These are phyloP conservation scores for Endoconidiophora polonica DNA, from an alignment of 2,329 filamentous ascomycete genomes.

Conservation along the genomic window DNA sequence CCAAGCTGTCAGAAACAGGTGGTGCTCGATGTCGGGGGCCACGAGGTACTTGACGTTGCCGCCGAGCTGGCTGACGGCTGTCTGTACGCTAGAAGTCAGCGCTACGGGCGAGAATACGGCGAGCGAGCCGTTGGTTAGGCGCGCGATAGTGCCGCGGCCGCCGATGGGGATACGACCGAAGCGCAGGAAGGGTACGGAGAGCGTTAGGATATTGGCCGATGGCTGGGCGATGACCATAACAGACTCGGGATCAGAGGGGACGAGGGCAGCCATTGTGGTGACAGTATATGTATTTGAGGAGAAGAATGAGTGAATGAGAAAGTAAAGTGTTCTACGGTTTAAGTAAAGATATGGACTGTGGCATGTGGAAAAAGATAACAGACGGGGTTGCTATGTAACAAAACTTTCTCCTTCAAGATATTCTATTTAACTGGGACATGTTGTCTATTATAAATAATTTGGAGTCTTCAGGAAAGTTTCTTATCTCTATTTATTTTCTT, in stretches of 20 bases:
- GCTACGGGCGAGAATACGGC: constrained; percentile 86
- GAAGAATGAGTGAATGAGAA: not conserved
- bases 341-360: not conserved
- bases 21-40: constrained; percentile 81
- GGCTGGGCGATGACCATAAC: constrained; percentile 84
- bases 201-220: constrained; percentile 59
- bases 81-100: constrained; percentile 56
- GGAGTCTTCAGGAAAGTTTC: not conserved
- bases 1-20: constrained; percentile 85
- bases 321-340: not conserved
- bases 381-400: not conserved
- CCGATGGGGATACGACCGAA: constrained; percentile 69
- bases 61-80: constrained; percentile 46
- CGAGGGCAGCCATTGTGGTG: constrained; percentile 23
- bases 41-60: constrained; percentile 68
- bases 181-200: constrained; percentile 71
- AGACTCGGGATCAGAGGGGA: constrained; percentile 55
- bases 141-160: constrained; percentile 72
- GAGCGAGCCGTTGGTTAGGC: constrained; percentile 58
- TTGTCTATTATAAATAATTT: not conserved
- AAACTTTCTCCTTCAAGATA: not conserved
- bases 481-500: not conserved
- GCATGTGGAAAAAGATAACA: not conserved
- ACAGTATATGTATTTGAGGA: not conserved
- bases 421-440: not conserved